Percentiles rank a stretch among this genome's conserved stretches.
Evolutionary conservation across 306 rosid genomes (phyloP).

Genomic region (Cercis canadensis): DNA sequence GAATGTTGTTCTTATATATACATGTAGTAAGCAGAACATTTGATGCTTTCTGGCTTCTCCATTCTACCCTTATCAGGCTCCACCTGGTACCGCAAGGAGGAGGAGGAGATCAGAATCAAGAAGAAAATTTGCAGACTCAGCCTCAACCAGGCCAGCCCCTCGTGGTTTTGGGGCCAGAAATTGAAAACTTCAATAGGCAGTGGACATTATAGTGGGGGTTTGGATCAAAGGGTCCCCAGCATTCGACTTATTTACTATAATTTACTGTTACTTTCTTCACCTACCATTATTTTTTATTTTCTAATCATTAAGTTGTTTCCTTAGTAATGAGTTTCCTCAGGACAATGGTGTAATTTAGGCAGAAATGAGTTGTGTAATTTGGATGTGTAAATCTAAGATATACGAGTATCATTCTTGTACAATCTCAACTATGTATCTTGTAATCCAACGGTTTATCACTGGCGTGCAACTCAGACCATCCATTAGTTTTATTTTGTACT

Average conservation of each 20-base stretch:
- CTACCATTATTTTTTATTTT: no score
- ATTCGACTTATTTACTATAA: neutral
- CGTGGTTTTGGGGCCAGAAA: constrained; percentile 85
- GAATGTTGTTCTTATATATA: constrained; percentile 29
- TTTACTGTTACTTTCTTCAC: no score
- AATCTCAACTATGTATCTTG: constrained; percentile 17
- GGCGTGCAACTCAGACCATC: neutral
- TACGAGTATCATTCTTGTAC: constrained; percentile 21
- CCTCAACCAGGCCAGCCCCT: constrained; percentile 71
- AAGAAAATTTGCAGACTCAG: constrained; percentile 57
- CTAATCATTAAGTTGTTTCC: neutral
- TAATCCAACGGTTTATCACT: neutral
- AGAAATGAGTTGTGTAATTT: constrained; percentile 13
- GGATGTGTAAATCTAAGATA: constrained; percentile 35
- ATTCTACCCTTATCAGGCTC: constrained; percentile 55
- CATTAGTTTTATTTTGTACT: constrained; percentile 9
- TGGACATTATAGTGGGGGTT: constrained; percentile 20
- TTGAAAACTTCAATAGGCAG: constrained; percentile 36
- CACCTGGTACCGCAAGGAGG: constrained; percentile 92
- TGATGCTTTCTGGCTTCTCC: constrained; percentile 36
- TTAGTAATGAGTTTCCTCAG: neutral
- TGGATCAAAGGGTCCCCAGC: constrained; percentile 24
- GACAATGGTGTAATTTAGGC: constrained; percentile 39
- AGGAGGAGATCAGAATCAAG: constrained; percentile 66
- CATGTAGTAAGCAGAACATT: constrained; percentile 13